Evolutionary conservation across 2,329 filamentous ascomycete genomes (phyloP).

Genomic region (Aspergillus ustus): DNA sequence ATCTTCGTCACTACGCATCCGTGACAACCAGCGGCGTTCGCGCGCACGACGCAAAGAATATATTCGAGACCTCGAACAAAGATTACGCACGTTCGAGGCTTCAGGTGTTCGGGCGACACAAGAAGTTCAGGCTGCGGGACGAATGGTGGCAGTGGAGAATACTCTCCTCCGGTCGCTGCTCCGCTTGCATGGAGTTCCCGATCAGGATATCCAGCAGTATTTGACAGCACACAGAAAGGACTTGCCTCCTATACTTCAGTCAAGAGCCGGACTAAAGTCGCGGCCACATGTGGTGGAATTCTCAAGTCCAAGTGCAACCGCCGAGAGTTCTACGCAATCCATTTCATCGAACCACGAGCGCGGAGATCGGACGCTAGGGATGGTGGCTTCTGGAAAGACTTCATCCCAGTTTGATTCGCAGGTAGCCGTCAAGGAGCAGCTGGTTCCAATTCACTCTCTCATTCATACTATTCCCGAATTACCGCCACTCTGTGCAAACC

Average conservation of each 20-base stretch:
- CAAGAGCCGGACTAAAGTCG: background rate
- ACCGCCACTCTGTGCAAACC: slow-evolving; percentile 13
- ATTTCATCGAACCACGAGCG: background rate
- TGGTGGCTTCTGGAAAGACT: background rate
- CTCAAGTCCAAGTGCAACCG: background rate
- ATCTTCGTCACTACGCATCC: background rate
- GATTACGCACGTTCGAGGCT: slow-evolving; percentile 66
- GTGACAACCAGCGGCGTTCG: background rate
- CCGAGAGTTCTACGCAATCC: background rate
- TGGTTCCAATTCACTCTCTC: background rate
- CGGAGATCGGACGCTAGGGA: background rate
- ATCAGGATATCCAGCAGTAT: slow-evolving; percentile 57
- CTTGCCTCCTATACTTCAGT: background rate
- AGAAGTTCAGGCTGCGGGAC: slow-evolving; percentile 72
- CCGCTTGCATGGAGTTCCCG: slow-evolving; percentile 59
- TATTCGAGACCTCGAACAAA: slow-evolving; percentile 59
- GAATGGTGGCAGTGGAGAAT: slow-evolving; percentile 73
- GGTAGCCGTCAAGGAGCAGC: background rate
- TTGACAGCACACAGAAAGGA: slow-evolving; percentile 18
- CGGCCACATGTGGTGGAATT: background rate
- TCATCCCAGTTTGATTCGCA: background rate
- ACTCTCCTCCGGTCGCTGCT: slow-evolving; percentile 66
- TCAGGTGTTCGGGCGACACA: slow-evolving; percentile 69
- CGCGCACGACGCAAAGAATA: background rate
- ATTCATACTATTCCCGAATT: background rate